These are phyloP conservation scores for Posidonia oceanica DNA, from an alignment of 116 monocot genomes.

Conservation along the genomic window DNA sequence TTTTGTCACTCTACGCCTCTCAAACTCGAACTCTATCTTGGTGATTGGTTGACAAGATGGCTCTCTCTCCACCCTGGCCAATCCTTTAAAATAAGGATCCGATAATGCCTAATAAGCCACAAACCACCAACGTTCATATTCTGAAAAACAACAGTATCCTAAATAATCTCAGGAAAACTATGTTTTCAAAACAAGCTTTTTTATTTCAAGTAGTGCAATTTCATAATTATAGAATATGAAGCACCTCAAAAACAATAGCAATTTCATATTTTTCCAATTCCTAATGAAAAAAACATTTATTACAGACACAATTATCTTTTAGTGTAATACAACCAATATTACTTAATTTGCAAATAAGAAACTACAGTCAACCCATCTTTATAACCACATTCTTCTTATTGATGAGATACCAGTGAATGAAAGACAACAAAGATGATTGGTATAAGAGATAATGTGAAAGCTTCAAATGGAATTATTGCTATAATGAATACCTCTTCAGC, in stretches of 20 bases:
- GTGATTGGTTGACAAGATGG: slow-evolving; percentile 77
- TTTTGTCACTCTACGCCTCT: slow-evolving; percentile 66
- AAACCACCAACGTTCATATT: background rate
- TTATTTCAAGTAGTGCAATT: background rate
- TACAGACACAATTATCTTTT: too few relatives aligned
- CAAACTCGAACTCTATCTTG: slow-evolving; percentile 95
- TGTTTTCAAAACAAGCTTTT: too few relatives aligned
- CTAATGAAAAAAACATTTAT: too few relatives aligned
- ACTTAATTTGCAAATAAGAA: too few relatives aligned
- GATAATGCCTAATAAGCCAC: slow-evolving; percentile 42
- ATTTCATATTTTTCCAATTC: too few relatives aligned
- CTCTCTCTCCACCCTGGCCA: slow-evolving; percentile 79
- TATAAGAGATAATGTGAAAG: background rate
- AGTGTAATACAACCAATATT: too few relatives aligned
- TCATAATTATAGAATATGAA: background rate
- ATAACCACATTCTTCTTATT: too few relatives aligned
- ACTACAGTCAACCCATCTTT: too few relatives aligned
- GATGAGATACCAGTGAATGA: background rate
- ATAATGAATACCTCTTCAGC: slow-evolving; percentile 63
- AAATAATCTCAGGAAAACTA: too few relatives aligned
- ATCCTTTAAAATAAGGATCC: slow-evolving; percentile 80
- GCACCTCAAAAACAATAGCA: background rate
- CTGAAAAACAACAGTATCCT: background rate
- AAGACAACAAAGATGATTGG: background rate
- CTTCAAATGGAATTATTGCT: background rate